Evolutionary conservation across 371 early-diverging fungal genomes (phyloP), one percentile per base, ranked within the genome.

Genomic region (Mortierella sp.): DNA sequence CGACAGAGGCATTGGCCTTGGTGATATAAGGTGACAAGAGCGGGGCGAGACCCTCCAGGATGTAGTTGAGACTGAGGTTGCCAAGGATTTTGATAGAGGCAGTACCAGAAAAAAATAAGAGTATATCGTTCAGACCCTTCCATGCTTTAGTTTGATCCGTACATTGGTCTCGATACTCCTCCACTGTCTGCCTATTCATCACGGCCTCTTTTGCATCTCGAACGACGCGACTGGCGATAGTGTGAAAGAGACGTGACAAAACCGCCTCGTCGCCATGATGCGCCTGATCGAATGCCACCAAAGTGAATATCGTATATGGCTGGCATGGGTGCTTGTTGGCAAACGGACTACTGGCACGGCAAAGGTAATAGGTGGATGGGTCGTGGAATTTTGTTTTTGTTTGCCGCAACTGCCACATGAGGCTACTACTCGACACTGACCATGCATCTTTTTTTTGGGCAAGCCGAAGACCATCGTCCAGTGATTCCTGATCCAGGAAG

Each of bases 321-420:
- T 67, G 68, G 21, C 56, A 67, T 19, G 56, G 53, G 30, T 67
- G 68, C 19, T 60, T 60, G 55, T 30, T 52, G 19, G 68, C 57
- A 47, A 67, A 67, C 4, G 19, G 60, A 9, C 68, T 61, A 61
- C 56, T 60, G 21, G 68, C 55, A 47, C 68, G 68, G 61, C 68
- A 61, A 55, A 67, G 57, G 29, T 61, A 61, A 45, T 67, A 67
- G 1, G 68, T 60, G 23, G 70, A 69, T 25, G 53, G 43, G 43
- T 63, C 64, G 18, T 62, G 50, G 46, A 62, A 58, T 18, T 69
- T 69, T 25, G 70, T 63, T 47, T 63, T 62, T 11, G 57, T 51
- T 46, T 69, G 70, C 28, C 64, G 43, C 29, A 69, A 45, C 29
- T 69, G 70, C 48, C 57, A 62, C 28, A 69, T 45, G 12, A 69